phyloP scores from a whole-genome alignment of 2,329 filamentous ascomycete species.

The Fusarium nisikadoi region DNA sequence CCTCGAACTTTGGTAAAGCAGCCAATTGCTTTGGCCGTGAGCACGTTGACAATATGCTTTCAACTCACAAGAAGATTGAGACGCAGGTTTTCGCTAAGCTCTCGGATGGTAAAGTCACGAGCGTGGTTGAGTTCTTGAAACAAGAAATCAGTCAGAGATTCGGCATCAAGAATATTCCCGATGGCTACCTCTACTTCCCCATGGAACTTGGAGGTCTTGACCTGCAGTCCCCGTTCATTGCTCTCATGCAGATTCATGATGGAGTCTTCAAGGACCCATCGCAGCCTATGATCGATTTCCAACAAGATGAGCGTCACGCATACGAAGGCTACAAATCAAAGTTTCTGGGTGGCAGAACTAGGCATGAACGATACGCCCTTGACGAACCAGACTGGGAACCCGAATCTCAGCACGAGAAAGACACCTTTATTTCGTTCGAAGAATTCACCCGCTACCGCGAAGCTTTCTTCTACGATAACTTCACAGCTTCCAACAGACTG shows the following conservation, averaged over 20 bases:
- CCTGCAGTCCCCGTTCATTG: constrained; percentile 58
- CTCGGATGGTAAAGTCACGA: constrained; percentile 43
- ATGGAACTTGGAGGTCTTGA: constrained; percentile 58
- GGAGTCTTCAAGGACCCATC: constrained; percentile 46
- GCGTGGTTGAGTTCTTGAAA: constrained; percentile 67
- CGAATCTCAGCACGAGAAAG: constrained; percentile 43
- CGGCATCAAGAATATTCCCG: constrained; percentile 54
- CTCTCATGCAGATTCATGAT: constrained; percentile 53
- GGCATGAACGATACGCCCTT: neutral
- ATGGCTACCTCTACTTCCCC: constrained; percentile 60
- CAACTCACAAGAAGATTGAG: constrained; percentile 61
- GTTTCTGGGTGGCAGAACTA: constrained; percentile 48
- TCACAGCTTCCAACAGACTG: constrained; percentile 38
- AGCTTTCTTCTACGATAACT: constrained; percentile 48
- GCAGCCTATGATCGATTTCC: constrained; percentile 45
- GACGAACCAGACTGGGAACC: constrained; percentile 46
- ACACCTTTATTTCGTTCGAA: constrained; percentile 56
- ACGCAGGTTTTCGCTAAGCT: constrained; percentile 56
- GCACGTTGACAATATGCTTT: constrained; percentile 64
- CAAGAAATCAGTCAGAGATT: constrained; percentile 64
- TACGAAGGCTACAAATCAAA: constrained; percentile 50
- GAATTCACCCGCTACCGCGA: constrained; percentile 58
- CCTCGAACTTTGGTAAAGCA: constrained; percentile 62
- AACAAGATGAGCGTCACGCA: constrained; percentile 49
- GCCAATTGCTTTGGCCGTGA: constrained; percentile 63